Evolutionary conservation across 139 green algal genomes (phyloP).

Genomic region (Chlorella ohadii): DNA sequence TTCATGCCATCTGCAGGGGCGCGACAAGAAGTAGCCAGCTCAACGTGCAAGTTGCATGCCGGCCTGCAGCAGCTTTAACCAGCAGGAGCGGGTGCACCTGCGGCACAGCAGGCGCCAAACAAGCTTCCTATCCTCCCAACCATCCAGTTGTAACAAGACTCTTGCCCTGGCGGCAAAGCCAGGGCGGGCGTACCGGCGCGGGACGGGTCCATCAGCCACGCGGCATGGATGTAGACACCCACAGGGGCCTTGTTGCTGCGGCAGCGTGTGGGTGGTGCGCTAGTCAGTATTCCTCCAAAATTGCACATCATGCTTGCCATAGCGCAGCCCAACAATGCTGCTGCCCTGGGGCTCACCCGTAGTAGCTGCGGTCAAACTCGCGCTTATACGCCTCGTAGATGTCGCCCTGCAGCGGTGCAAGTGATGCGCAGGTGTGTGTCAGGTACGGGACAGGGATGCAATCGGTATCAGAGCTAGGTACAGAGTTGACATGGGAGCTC

Average conservation of each 20-base stretch:
- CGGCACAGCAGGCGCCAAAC: too few relatives aligned
- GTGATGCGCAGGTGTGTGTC: too few relatives aligned
- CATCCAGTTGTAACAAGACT: too few relatives aligned
- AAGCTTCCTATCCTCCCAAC: too few relatives aligned
- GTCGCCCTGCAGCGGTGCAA: slow-evolving; percentile 30
- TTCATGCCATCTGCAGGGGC: slow-evolving; percentile 14
- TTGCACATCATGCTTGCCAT: too few relatives aligned
- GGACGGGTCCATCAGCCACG: slow-evolving; percentile 33
- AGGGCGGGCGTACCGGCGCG: background rate
- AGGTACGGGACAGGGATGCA: too few relatives aligned
- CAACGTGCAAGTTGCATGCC: too few relatives aligned
- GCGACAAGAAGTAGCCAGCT: too few relatives aligned
- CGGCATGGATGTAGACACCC: slow-evolving; percentile 39
- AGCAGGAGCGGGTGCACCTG: background rate
- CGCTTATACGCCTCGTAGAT: slow-evolving; percentile 38
- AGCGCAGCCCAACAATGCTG: background rate
- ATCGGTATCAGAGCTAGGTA: too few relatives aligned
- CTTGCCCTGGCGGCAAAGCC: too few relatives aligned
- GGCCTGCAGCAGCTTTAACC: background rate
- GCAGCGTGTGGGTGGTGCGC: background rate
- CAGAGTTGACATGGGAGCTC: too few relatives aligned
- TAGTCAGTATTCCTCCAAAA: too few relatives aligned
- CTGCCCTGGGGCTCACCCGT: background rate
- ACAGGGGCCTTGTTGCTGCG: slow-evolving; percentile 35
- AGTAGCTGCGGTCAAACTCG: slow-evolving; percentile 35